Percentiles rank a stretch among this genome's conserved stretches.
These are phyloP conservation scores for Phytophthora fragariae DNA, from an alignment of 352 stramenopile genomes.

Conservation along the genomic window DNA sequence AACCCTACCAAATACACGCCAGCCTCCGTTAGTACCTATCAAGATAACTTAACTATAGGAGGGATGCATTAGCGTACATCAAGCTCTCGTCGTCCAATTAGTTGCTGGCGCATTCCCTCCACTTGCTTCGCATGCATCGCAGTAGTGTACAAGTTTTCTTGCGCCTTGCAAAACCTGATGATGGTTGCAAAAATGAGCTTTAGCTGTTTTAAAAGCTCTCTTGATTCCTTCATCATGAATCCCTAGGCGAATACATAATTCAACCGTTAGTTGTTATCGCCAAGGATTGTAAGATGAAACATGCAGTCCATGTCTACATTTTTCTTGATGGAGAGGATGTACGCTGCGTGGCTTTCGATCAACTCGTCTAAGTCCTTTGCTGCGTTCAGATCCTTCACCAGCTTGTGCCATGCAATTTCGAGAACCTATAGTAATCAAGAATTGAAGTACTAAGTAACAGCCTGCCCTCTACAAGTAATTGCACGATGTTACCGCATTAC, in stretches of 20 bases:
- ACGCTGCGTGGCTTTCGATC: slow-evolving; percentile 96
- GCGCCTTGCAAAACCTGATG: slow-evolving; percentile 83
- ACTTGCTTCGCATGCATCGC: slow-evolving; percentile 78
- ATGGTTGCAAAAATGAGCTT: slow-evolving; percentile 87
- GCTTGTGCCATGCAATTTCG: slow-evolving; percentile 94
- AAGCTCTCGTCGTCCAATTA: slow-evolving; percentile 57
- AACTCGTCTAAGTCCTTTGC: slow-evolving; percentile 95
- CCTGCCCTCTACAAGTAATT: background rate
- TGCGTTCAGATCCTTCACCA: slow-evolving; percentile 91
- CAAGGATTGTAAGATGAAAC: background rate
- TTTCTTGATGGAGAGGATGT: slow-evolving; percentile 92
- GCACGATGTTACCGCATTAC: slow-evolving; percentile 20
- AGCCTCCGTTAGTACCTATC: background rate
- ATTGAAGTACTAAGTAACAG: background rate
- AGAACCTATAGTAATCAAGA: slow-evolving; percentile 61
- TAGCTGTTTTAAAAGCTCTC: slow-evolving; percentile 75
- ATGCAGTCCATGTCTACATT: slow-evolving; percentile 56
- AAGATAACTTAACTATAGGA: background rate
- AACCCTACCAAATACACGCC: slow-evolving; percentile 43
- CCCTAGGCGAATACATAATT: slow-evolving; percentile 47
- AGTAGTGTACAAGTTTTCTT: slow-evolving; percentile 84
- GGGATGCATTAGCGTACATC: slow-evolving; percentile 37
- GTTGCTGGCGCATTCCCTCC: slow-evolving; percentile 56
- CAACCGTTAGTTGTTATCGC: slow-evolving; percentile 13
- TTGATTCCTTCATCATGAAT: slow-evolving; percentile 85